Conservation (phyloP, 352 stramenopile species). For the Pythium guiyangense region DNA sequence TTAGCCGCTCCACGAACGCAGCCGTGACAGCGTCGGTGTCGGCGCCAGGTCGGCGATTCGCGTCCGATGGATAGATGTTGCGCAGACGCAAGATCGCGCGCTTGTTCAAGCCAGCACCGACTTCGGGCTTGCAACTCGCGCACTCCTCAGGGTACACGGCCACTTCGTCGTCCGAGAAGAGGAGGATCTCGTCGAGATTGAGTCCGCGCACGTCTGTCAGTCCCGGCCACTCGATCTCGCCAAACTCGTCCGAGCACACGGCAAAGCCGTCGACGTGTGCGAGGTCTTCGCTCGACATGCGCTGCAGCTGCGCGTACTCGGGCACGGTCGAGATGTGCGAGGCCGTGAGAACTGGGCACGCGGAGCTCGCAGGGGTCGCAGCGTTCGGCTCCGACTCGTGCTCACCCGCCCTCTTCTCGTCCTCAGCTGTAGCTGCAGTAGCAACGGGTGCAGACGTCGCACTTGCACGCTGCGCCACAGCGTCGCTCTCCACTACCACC, state of each 20-base stretch:
- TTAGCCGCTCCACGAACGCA: conserved; percentile 33
- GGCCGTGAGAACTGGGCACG: conserved; percentile 26
- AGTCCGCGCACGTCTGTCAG: conserved; percentile 38
- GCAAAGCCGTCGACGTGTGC: conserved; percentile 32
- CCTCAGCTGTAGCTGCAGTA: neutral
- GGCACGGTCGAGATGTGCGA: conserved; percentile 42
- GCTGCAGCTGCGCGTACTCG: conserved; percentile 20
- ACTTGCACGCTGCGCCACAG: too few species aligned
- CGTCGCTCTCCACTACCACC: too few species aligned
- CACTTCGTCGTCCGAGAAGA: conserved; percentile 30
- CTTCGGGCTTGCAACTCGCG: conserved; percentile 23
- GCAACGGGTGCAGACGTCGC: neutral
- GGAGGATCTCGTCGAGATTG: conserved; percentile 38
- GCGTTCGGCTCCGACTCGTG: neutral
- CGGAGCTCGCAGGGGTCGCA: too few species aligned
- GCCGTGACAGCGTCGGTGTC: conserved; percentile 11
- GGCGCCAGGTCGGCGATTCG: neutral
- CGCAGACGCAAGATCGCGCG: conserved; percentile 34
- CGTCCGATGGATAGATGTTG: conserved; percentile 24
- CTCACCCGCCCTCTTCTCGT: neutral
- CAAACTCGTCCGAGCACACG: conserved; percentile 26
- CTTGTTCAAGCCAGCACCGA: conserved; percentile 41
- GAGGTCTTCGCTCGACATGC: conserved; percentile 35
- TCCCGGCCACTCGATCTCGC: conserved; percentile 36
- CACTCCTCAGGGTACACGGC: conserved; percentile 42